Evolutionary conservation across 305 asterid genomes (phyloP).

Genomic region (Fraxinus baroniana): DNA sequence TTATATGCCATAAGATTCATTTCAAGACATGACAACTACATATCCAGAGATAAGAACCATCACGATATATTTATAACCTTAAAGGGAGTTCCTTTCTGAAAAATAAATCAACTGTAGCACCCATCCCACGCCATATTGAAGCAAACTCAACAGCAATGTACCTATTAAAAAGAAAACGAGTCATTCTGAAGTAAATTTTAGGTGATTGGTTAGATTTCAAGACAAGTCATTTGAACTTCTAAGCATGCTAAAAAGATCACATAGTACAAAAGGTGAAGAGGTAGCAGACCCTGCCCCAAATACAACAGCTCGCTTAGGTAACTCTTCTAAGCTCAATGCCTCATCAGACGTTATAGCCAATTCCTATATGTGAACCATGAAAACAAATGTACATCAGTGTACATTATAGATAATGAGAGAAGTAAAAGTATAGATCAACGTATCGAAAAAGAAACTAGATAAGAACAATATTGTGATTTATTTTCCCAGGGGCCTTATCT

Average conservation of each 20-base stretch:
- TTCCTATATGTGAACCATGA: slow-evolving; percentile 48
- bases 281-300: slow-evolving; percentile 86
- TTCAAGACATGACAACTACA: slow-evolving; percentile 13
- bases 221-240: slow-evolving; percentile 12
- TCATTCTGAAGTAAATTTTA: not conserved
- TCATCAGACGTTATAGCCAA: slow-evolving; percentile 95
- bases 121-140: slow-evolving; percentile 99
- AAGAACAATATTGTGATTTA: not conserved
- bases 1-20: slow-evolving; percentile 4
- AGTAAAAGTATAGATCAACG: not conserved
- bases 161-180: slow-evolving; percentile 32
- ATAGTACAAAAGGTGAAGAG: slow-evolving; percentile 18
- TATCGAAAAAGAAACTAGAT: not conserved
- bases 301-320: slow-evolving; percentile 80
- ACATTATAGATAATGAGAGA: slow-evolving; percentile 5
- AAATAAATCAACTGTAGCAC: slow-evolving; percentile 72
- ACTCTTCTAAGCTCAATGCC: slow-evolving; percentile 96
- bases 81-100: slow-evolving; percentile 96
- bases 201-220: not conserved
- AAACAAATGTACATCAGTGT: not conserved
- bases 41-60: slow-evolving; percentile 20
- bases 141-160: slow-evolving; percentile 99
- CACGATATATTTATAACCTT: slow-evolving; percentile 49
- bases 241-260: slow-evolving; percentile 18
- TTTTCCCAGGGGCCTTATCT: not conserved